Conservation (phyloP, 495 filamentous ascomycete species). For the Eremomyces bilateralis region DNA sequence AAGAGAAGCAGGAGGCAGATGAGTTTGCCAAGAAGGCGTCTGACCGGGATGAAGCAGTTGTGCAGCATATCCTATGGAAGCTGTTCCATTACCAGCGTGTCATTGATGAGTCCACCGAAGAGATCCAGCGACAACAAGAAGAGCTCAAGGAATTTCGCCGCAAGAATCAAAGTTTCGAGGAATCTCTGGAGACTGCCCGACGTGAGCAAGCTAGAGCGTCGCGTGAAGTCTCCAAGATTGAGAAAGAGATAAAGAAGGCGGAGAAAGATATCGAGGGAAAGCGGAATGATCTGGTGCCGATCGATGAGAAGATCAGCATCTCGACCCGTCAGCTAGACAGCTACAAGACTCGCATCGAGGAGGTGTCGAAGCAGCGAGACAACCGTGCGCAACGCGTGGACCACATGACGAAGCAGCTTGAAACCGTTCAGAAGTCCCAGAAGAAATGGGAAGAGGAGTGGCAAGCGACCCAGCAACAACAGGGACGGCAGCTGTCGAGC, state of each 20-base stretch:
- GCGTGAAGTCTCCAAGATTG: conserved; percentile 60
- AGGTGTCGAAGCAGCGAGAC: conserved; percentile 56
- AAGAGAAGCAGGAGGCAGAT: conserved; percentile 92
- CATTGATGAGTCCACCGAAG: conserved; percentile 75
- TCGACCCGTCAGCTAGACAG: conserved; percentile 46
- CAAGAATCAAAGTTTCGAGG: conserved; percentile 67
- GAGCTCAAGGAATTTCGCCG: conserved; percentile 87
- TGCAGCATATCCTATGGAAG: conserved; percentile 93
- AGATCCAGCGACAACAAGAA: conserved; percentile 87
- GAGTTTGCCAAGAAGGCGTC: conserved; percentile 71
- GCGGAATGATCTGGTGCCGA: conserved; percentile 65
- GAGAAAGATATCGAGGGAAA: conserved; percentile 77
- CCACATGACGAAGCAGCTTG: conserved; percentile 56
- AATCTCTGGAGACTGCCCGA: conserved; percentile 65
- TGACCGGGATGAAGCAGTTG: conserved; percentile 77
- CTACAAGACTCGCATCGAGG: conserved; percentile 39
- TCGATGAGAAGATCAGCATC: conserved; percentile 82
- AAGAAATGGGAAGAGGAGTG: conserved; percentile 75
- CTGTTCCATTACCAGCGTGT: conserved; percentile 84
- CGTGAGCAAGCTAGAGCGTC: conserved; percentile 58
- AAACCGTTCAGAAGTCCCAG: conserved; percentile 73
- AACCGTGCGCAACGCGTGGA: conserved; percentile 39
- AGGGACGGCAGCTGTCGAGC: conserved; percentile 68
- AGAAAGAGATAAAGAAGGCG: conserved; percentile 61
- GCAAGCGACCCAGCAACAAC: conserved; percentile 57